phyloP scores from a whole-genome alignment of 345 rosid genomes.

The Cochlearia excelsa region DNA sequence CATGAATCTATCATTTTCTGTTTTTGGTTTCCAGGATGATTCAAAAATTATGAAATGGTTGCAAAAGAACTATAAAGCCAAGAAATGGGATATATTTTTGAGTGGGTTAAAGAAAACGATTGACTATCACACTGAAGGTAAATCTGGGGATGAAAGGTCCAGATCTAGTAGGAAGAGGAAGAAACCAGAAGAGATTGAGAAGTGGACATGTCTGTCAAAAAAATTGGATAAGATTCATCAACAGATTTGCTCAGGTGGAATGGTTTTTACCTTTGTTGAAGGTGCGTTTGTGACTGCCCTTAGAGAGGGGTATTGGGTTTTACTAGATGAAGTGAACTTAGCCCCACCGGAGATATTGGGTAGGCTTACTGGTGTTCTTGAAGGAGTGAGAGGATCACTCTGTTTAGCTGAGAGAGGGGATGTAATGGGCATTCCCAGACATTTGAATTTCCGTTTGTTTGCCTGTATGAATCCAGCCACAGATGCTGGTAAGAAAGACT shows the following conservation, averaged over 20 bases:
- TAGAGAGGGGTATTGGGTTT: slow-evolving; percentile 84
- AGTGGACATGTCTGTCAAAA: slow-evolving; percentile 52
- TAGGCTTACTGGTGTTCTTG: slow-evolving; percentile 87
- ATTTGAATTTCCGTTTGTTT: slow-evolving; percentile 76
- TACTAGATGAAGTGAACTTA: slow-evolving; percentile 95
- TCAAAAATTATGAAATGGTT: slow-evolving; percentile 39
- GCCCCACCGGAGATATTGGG: slow-evolving; percentile 94
- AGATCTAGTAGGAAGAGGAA: slow-evolving; percentile 64
- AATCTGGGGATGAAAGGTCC: slow-evolving; percentile 29
- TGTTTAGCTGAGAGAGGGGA: slow-evolving; percentile 98
- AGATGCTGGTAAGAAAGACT: slow-evolving; percentile 96
- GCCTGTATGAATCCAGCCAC: slow-evolving; percentile 99
- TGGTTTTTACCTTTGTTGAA: slow-evolving; percentile 92
- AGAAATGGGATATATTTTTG: slow-evolving; percentile 61
- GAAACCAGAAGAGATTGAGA: slow-evolving; percentile 42
- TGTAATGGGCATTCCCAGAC: slow-evolving; percentile 58
- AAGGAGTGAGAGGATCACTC: slow-evolving; percentile 82
- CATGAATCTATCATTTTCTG: slow-evolving; percentile 7
- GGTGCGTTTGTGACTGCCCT: slow-evolving; percentile 92
- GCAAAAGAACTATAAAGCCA: slow-evolving; percentile 42
- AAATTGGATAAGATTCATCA: slow-evolving; percentile 51
- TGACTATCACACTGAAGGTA: slow-evolving; percentile 29
- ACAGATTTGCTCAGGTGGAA: slow-evolving; percentile 74
- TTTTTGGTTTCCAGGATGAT: slow-evolving; percentile 50
- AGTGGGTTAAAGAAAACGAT: slow-evolving; percentile 46